Evolutionary conservation across 2,329 filamentous ascomycete genomes (phyloP).

Genomic region (Diaporthe sp.): DNA sequence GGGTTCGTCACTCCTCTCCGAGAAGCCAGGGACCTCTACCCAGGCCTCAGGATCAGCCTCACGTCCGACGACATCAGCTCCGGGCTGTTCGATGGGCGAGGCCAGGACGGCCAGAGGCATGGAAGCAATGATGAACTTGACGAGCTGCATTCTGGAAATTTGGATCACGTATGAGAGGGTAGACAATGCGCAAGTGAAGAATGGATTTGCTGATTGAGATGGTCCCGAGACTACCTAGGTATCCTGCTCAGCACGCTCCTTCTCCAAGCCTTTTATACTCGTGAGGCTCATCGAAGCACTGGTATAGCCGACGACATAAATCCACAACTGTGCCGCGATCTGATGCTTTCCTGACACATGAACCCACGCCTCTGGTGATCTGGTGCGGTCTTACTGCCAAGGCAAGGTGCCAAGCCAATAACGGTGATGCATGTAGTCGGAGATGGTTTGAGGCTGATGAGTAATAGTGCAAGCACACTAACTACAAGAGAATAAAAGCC

Average conservation of each 20-base stretch:
- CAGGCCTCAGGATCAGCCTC: neutral
- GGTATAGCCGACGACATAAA: neutral
- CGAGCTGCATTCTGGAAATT: neutral
- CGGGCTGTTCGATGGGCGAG: neutral
- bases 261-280: neutral
- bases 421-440: neutral
- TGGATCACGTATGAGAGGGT: neutral
- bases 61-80: neutral
- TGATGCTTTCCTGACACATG: neutral
- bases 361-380: neutral
- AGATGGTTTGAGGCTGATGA: slow-evolving; percentile 15
- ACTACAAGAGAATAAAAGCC: neutral
- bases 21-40: slow-evolving; percentile 1
- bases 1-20: neutral
- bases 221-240: too few species aligned
- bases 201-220: neutral
- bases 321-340: neutral
- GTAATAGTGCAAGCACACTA: neutral
- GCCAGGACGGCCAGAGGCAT: neutral
- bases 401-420: neutral
- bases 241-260: neutral
- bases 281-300: neutral
- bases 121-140: neutral
- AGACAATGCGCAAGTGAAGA: too few species aligned
- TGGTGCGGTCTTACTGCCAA: neutral